phyloP scores from a whole-genome alignment of 108 stramenopile genomes.

The Conticribra weissflogii region DNA sequence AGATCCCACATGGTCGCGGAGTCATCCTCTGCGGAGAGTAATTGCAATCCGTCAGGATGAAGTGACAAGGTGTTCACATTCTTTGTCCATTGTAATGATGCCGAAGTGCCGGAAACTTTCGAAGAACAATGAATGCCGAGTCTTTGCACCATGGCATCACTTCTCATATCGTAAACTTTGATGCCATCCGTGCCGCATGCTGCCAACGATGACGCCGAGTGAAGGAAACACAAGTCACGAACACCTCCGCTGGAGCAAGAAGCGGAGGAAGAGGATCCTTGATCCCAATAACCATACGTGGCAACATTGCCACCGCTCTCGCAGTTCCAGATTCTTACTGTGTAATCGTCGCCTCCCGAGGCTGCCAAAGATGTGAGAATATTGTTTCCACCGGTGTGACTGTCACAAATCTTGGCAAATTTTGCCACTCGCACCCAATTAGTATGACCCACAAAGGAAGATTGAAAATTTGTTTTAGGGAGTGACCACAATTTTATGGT shows the following conservation, averaged over 20 bases:
- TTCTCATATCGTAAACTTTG: conserved; percentile 9
- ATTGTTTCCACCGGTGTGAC: neutral
- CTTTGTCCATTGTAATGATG: neutral
- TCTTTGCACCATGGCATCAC: conserved; percentile 1
- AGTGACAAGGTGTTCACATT: conserved; percentile 1
- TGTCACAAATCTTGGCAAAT: conserved; percentile 1
- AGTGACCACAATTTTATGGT: conserved; percentile 10
- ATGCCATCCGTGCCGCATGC: conserved; percentile 3
- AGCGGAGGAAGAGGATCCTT: too few species aligned
- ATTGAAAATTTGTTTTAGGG: neutral
- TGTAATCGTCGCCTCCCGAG: conserved; percentile 3
- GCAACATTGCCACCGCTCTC: neutral
- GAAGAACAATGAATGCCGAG: neutral
- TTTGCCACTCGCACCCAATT: conserved; percentile 9
- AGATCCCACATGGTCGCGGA: neutral
- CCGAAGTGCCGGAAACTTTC: neutral
- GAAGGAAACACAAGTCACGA: neutral
- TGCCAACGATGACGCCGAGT: neutral
- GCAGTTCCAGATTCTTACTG: conserved; percentile 3
- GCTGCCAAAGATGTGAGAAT: neutral
- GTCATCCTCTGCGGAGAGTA: conserved; percentile 1
- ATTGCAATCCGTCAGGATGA: neutral
- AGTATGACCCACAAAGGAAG: conserved; percentile 6
- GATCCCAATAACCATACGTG: neutral
- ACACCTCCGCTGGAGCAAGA: neutral